A percentile compares a stretch with the other conserved stretches of the same genome.
Evolutionary conservation across 2,329 filamentous ascomycete genomes (phyloP).

Genomic region (Ophiocordyceps sinensis): DNA sequence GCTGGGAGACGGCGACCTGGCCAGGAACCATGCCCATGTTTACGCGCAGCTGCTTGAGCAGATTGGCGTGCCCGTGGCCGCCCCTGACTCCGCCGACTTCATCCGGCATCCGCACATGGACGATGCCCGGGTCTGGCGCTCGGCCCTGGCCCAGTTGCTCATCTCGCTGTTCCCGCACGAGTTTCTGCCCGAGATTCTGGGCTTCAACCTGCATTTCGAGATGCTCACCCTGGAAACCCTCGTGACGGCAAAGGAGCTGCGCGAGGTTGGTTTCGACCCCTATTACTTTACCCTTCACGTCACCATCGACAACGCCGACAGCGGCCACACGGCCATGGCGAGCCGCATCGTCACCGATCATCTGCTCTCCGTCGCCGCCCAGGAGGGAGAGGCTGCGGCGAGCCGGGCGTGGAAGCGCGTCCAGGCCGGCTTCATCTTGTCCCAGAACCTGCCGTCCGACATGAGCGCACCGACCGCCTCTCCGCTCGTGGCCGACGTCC

Average conservation of each 20-base stretch:
- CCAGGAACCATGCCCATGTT: slow-evolving; percentile 27
- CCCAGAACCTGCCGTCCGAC: slow-evolving; percentile 1
- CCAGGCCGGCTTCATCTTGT: slow-evolving; percentile 5
- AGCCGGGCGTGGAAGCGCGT: slow-evolving; percentile 5
- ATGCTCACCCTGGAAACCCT: slow-evolving; percentile 15
- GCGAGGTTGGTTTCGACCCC: slow-evolving; percentile 24
- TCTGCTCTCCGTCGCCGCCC: slow-evolving; percentile 16
- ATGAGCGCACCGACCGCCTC: background rate
- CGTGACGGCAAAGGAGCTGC: slow-evolving; percentile 22
- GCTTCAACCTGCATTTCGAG: slow-evolving; percentile 36
- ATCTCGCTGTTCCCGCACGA: slow-evolving; percentile 32
- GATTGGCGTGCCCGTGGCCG: slow-evolving; percentile 2
- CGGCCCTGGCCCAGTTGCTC: slow-evolving; percentile 26
- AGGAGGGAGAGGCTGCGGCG: background rate
- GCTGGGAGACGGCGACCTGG: slow-evolving; percentile 30
- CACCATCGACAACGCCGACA: slow-evolving; percentile 33
- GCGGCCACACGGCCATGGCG: slow-evolving; percentile 33
- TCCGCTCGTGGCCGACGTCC: background rate
- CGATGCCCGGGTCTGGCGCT: slow-evolving; percentile 19
- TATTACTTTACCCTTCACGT: slow-evolving; percentile 37
- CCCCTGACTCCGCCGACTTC: slow-evolving; percentile 4
- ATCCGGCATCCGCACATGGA: slow-evolving; percentile 2
- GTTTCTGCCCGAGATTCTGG: slow-evolving; percentile 33
- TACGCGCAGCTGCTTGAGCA: slow-evolving; percentile 13
- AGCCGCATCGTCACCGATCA: slow-evolving; percentile 21